phyloP scores from a whole-genome alignment of 1,284 basidiomycete species.

The Porodaedalea pini region DNA sequence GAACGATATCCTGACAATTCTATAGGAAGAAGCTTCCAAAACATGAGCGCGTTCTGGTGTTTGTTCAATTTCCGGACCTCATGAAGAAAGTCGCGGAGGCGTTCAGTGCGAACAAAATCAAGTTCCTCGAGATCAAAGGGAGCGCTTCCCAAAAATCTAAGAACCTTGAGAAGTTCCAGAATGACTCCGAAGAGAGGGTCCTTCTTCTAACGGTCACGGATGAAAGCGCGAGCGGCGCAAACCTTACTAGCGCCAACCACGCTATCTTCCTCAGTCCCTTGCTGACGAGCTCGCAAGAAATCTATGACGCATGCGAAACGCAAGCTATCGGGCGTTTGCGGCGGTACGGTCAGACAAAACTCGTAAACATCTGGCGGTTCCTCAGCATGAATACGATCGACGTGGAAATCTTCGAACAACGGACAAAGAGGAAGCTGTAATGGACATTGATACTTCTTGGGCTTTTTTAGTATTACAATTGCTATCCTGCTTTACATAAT shows the following conservation, averaged over 20 bases:
- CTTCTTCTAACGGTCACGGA: conserved; percentile 90
- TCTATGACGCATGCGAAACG: conserved; percentile 83
- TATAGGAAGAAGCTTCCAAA: conserved; percentile 63
- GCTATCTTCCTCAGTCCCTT: conserved; percentile 93
- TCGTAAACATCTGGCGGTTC: conserved; percentile 80
- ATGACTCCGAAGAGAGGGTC: conserved; percentile 71
- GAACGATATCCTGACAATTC: conserved; percentile 8
- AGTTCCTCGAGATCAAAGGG: conserved; percentile 80
- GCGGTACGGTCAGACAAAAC: conserved; percentile 80
- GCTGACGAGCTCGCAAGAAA: conserved; percentile 72
- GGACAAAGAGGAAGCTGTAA: conserved; percentile 28
- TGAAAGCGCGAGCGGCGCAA: conserved; percentile 90
- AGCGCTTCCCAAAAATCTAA: conserved; percentile 75
- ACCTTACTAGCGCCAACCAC: conserved; percentile 90
- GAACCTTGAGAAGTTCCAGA: conserved; percentile 81
- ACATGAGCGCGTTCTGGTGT: conserved; percentile 82
- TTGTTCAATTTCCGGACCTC: conserved; percentile 92
- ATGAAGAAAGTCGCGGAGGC: conserved; percentile 88
- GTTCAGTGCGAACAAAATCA: conserved; percentile 66
- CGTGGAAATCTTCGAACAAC: conserved; percentile 66
- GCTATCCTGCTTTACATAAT: neutral
- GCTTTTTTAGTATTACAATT: neutral
- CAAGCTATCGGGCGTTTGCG: conserved; percentile 89
- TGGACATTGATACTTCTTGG: neutral
- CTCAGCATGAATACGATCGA: conserved; percentile 84